Conservation (phyloP, 2,329 filamentous ascomycete species). For the Trichoderma hamatum region DNA sequence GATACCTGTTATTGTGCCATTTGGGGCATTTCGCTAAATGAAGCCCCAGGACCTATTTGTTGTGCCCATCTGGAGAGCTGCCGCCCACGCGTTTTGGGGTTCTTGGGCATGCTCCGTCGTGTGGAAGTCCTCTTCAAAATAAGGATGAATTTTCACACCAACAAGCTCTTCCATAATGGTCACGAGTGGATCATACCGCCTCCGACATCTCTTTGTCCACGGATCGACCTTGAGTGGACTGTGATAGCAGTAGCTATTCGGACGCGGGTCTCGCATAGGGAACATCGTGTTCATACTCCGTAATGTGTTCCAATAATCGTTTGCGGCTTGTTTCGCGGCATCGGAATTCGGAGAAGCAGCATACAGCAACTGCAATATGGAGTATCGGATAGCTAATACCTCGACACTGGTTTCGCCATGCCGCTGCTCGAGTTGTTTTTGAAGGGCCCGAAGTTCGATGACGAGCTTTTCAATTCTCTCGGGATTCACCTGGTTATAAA, state of each 20-base stretch:
- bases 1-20: background rate
- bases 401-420: conserved; percentile 41
- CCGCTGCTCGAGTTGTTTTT: conserved; percentile 42
- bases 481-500: conserved; percentile 43
- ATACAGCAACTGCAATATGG: conserved; percentile 46
- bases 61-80: conserved; percentile 39
- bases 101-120: conserved; percentile 45
- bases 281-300: conserved; percentile 42
- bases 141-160: conserved; percentile 44
- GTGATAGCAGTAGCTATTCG: conserved; percentile 48
- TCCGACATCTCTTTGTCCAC: conserved; percentile 48
- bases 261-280: conserved; percentile 42
- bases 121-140: conserved; percentile 51
- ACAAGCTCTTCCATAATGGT: conserved; percentile 45
- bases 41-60: conserved; percentile 38
- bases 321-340: conserved; percentile 41
- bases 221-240: conserved; percentile 50
- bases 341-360: conserved; percentile 41
- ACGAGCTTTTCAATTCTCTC: conserved; percentile 45
- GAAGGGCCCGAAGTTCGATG: conserved; percentile 42
- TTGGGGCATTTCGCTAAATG: conserved; percentile 34
- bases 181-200: conserved; percentile 45
- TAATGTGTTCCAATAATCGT: conserved; percentile 45
- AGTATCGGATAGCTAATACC: conserved; percentile 45
- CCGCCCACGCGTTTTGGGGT: conserved; percentile 43